Evolutionary conservation across 2,329 filamentous ascomycete species (phyloP).

Genomic region (Pseudofabraea citricarpa): DNA sequence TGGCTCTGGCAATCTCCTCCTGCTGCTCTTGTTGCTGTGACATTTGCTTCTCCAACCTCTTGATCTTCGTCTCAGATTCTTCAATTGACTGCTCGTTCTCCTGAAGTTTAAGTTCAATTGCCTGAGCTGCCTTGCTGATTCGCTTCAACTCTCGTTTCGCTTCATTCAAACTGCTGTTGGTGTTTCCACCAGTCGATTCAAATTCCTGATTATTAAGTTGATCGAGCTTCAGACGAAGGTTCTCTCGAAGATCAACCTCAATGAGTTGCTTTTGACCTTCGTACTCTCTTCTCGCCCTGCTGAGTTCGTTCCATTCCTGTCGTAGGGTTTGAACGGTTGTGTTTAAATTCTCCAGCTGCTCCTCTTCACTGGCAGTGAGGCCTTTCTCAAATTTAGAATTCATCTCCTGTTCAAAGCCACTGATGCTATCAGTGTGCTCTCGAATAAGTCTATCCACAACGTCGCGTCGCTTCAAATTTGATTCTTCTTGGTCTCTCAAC

Average conservation of each 20-base stretch:
- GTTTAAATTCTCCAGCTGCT: constrained; percentile 68
- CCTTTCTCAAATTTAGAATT: constrained; percentile 88
- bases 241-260: constrained; percentile 84
- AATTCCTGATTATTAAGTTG: constrained; percentile 75
- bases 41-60: constrained; percentile 38
- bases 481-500: constrained; percentile 68
- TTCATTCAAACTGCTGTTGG: constrained; percentile 66
- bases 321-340: constrained; percentile 67
- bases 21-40: constrained; percentile 65
- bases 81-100: constrained; percentile 75
- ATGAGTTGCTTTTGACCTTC: constrained; percentile 78
- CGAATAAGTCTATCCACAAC: constrained; percentile 72
- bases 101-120: constrained; percentile 62
- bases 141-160: constrained; percentile 78
- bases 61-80: constrained; percentile 34
- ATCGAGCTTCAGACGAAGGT: constrained; percentile 80
- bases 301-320: constrained; percentile 71
- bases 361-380: constrained; percentile 76
- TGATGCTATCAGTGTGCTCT: constrained; percentile 69
- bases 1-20: constrained; percentile 69
- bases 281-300: constrained; percentile 67
- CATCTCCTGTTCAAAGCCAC: constrained; percentile 75
- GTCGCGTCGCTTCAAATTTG: constrained; percentile 58
- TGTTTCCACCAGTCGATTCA: constrained; percentile 59
- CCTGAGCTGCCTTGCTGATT: constrained; percentile 61